Evolutionary conservation across 371 early-diverging fungal species (phyloP).

Genomic region (Lichtheimia ramosa): DNA sequence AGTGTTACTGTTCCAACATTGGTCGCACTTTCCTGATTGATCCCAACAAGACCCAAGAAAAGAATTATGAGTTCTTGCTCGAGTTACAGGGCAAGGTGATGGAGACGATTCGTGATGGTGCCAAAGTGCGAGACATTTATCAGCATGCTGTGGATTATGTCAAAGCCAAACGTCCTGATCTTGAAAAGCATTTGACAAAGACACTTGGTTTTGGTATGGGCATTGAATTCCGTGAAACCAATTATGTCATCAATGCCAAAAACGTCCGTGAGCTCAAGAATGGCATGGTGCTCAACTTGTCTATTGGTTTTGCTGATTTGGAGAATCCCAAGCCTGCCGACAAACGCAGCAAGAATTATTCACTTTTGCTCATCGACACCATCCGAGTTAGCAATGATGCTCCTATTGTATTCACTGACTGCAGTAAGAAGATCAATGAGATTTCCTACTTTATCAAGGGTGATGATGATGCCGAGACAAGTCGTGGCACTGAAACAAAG

Average conservation of each 20-base stretch:
- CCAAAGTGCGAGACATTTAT: slow-evolving; percentile 78
- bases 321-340: slow-evolving; percentile 74
- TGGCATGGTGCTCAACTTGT: slow-evolving; percentile 86
- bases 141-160: slow-evolving; percentile 67
- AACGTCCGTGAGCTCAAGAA: slow-evolving; percentile 66
- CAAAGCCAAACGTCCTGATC: slow-evolving; percentile 78
- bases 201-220: slow-evolving; percentile 94
- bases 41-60: slow-evolving; percentile 88
- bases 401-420: slow-evolving; percentile 68
- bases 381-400: slow-evolving; percentile 67
- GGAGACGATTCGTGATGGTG: slow-evolving; percentile 77
- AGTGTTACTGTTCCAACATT: slow-evolving; percentile 91
- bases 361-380: slow-evolving; percentile 85
- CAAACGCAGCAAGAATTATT: slow-evolving; percentile 69
- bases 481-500: slow-evolving; percentile 26
- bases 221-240: slow-evolving; percentile 91
- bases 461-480: slow-evolving; percentile 49
- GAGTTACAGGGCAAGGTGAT: slow-evolving; percentile 78
- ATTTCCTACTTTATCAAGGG: slow-evolving; percentile 80
- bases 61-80: slow-evolving; percentile 87
- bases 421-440: slow-evolving; percentile 72
- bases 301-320: slow-evolving; percentile 86
- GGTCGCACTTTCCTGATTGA: slow-evolving; percentile 92
- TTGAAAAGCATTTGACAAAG: slow-evolving; percentile 81
- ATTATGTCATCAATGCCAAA: slow-evolving; percentile 73